phyloP scores from a whole-genome alignment of 1,284 basidiomycete species.

The Pseudozyma thailandica region DNA sequence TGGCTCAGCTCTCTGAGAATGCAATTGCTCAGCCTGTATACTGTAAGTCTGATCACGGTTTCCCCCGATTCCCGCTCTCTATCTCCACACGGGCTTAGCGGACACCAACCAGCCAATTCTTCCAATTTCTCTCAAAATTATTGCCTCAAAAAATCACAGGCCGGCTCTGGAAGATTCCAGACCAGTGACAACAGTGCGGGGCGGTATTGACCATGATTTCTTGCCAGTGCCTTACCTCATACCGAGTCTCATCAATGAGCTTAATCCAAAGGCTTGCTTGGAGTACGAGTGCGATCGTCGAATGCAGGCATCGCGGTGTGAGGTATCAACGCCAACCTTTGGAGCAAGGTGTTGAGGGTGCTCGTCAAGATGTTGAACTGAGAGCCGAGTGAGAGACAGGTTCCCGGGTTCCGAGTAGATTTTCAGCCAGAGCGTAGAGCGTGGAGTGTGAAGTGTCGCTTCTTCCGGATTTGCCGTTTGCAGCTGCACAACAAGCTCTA shows the following conservation, averaged over 20 bases:
- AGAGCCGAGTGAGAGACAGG: not conserved
- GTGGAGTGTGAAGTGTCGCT: conserved; percentile 6
- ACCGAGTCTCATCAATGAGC: too few relatives aligned
- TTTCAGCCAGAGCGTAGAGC: conserved; percentile 3
- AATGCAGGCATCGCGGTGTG: too few relatives aligned
- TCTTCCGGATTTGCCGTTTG: conserved; percentile 11
- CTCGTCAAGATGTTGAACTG: too few relatives aligned
- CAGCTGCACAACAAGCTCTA: not conserved
- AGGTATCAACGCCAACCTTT: too few relatives aligned
- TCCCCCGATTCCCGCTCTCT: conserved; percentile 20
- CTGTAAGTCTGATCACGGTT: conserved; percentile 22
- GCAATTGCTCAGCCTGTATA: not conserved
- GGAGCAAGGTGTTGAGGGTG: too few relatives aligned
- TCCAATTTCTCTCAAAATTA: too few relatives aligned
- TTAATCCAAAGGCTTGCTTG: too few relatives aligned
- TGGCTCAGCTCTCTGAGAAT: too few relatives aligned
- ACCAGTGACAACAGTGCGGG: not conserved
- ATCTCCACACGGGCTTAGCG: conserved; percentile 13
- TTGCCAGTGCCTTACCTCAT: too few relatives aligned
- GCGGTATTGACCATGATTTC: too few relatives aligned
- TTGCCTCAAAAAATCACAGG: not conserved
- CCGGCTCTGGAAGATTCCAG: conserved; percentile 38
- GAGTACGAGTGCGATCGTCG: too few relatives aligned
- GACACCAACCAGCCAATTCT: conserved; percentile 2
- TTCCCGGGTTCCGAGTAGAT: conserved; percentile 34